Base-by-base conservation (phyloP, 352 stramenopile genomes). In the Pythium utonaiense region DNA sequence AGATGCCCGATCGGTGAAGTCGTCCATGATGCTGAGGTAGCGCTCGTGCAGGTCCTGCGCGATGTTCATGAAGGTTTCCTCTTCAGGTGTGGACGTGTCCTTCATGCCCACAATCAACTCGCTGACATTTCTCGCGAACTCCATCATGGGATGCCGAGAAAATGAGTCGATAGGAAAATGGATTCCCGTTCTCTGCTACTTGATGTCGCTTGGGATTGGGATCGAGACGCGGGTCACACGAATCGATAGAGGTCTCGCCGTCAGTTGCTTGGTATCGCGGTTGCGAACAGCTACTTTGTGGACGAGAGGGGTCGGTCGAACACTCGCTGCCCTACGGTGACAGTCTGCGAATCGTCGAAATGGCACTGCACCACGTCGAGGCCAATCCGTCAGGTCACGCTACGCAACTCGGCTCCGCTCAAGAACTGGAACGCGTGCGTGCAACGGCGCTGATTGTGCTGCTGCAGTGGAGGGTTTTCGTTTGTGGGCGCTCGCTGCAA, bases 21-120 rank as follows among this genome's bases (percentile, higher is more conserved):
- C 70, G 21, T 84, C 67, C 83, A 91, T 91, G 61, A 90, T 73
- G 50, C 66, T 74, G 31, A 89, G 70, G 64, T 88, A 93, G 51
- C 77, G 52, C 42, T 87, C 74, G 62, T 93, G 83, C 41, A 83
- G 68, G 24, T 69, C 73, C 68, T 93, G 83, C 61, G 91, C 56
- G 38, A 73, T 85, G 25, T 66, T 66, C 16, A 93, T 69, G 55
- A 93, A 62, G 50, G 70, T 64, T 64, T 93, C 79, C 56, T 93
- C 81, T 60, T 89, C 80, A 8, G 74, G 68, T n/a, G 79, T 82
- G 54, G 83, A 61, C 30, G 76, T 70, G 55, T 92, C 82, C 54
- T 88, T 87, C 77, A 92, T 87, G 25, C 80, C 83, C 40, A 93
- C 83, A 34, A 93, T 71, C 62, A 93, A 85, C 58, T 93, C 83